A percentile compares a stretch with the other conserved stretches of the same genome.
phyloP scores from a whole-genome alignment of 805 yeast species.

The Saccharomycopsis olivae region DNA sequence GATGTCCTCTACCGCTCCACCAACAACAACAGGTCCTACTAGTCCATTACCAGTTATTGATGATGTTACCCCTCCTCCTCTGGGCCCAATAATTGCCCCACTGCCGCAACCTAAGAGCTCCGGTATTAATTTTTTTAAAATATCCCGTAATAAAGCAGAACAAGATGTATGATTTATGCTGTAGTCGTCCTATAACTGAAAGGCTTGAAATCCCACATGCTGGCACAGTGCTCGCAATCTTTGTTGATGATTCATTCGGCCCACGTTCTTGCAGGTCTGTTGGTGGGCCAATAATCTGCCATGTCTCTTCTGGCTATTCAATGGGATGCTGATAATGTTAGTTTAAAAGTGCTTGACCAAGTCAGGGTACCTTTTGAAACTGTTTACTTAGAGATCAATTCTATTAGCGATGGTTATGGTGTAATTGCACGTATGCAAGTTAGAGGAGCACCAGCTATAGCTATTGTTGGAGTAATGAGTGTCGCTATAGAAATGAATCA shows the following conservation, averaged over 20 bases:
- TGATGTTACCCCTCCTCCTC: conserved; percentile 1
- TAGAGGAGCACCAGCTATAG: conserved; percentile 97
- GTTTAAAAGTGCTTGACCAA: conserved; percentile 68
- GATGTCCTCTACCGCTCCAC: conserved; percentile 2
- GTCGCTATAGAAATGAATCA: conserved; percentile 58
- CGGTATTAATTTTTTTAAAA: conserved; percentile 17
- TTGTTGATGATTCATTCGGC: too few species aligned
- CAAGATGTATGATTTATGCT: too few species aligned
- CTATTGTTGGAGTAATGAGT: conserved; percentile 84
- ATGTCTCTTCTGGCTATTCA: too few species aligned
- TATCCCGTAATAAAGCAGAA: conserved; percentile 15
- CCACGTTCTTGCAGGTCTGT: too few species aligned
- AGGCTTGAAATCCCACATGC: too few species aligned
- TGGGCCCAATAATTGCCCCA: conserved; percentile 3
- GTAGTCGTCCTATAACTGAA: too few species aligned
- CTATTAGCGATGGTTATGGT: conserved; percentile 65
- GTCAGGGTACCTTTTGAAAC: conserved; percentile 72
- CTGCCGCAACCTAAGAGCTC: too few species aligned
- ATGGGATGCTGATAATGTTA: too few species aligned
- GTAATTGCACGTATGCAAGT: conserved; percentile 91
- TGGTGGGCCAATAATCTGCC: too few species aligned
- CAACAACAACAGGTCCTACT: too few species aligned
- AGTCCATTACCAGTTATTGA: too few species aligned
- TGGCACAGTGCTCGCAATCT: too few species aligned
- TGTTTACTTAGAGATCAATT: conserved; percentile 47